Conservation (phyloP, 139 green algal genomes). For the Chlorella sp. region DNA sequence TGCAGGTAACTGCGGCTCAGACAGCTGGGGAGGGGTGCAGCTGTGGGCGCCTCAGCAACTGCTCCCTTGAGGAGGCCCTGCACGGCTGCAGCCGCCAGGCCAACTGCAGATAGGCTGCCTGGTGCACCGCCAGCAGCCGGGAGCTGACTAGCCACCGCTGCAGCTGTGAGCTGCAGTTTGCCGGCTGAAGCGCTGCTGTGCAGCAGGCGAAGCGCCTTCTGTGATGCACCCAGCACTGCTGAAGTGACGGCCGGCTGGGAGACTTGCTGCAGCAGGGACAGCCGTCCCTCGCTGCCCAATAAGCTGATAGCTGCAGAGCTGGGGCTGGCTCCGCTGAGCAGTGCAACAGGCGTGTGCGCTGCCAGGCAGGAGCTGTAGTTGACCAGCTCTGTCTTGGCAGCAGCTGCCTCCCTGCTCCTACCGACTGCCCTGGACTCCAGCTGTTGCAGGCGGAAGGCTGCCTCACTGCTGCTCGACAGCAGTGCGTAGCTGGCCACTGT, state of each 20-base stretch:
- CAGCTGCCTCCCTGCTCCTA: not conserved
- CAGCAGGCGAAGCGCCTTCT: not conserved
- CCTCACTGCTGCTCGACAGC: not conserved
- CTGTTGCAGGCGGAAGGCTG: not conserved
- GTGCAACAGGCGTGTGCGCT: not conserved
- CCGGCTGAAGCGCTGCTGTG: not conserved
- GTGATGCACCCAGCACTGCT: not conserved
- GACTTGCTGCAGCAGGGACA: not conserved
- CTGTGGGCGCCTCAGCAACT: not conserved
- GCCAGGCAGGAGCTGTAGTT: not conserved
- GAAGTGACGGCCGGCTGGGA: no score
- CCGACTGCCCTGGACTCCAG: not conserved
- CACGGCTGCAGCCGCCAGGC: not conserved
- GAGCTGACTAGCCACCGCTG: no score
- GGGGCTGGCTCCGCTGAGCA: not conserved
- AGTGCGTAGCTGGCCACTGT: not conserved
- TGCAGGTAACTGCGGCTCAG: not conserved
- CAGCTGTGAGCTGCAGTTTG: not conserved
- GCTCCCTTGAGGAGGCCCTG: constrained; percentile 6
- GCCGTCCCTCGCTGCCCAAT: not conserved
- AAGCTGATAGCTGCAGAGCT: not conserved
- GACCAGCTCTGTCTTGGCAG: not conserved
- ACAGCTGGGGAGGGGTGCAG: not conserved
- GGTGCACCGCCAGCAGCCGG: not conserved
- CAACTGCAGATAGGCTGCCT: not conserved